Evolutionary conservation across 106 monocot species (phyloP), one percentile per base, ranked within the genome.

Genomic region (Chionographis japonica): DNA sequence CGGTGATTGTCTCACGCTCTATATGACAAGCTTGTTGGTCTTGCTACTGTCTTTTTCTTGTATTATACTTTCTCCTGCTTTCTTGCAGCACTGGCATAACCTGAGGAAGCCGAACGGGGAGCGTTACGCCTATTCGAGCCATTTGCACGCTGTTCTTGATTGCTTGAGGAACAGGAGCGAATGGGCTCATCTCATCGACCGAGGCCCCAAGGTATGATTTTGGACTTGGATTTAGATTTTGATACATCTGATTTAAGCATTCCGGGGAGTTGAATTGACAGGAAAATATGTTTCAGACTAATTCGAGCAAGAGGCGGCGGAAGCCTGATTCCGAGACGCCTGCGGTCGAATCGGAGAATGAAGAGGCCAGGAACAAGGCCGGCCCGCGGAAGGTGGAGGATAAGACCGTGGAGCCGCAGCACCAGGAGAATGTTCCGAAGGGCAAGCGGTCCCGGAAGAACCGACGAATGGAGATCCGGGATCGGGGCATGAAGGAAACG

Each of bases 111-210:
- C 86, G 20, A 92, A 89, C 72, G 92, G 86, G 12, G 88, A 89
- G 49, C 74, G 82, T 8, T 87, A 83, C 81, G 83, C 88, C 40
- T 91, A 97, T 83, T 75, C 89, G 12, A 97, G 82, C 71, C 89
- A 86, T 66, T 74, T 76, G 16, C 85, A 87, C 55, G 97, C 89
- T 10, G 86, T 97, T 71, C 80, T 87, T 40, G 97, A 97, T 56
- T 89, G 84, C 60, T 63, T 92, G 72, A 86, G 87, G 61, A 92
- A 87, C 56, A 80, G 85, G 64, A 87, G 62, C 66, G 84, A 97
- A 66, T 97, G 92, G 92, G 86, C 92, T 71, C 86, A 89, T 87
- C 86, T 97, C 41, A 78, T 97, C 63, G 89, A 77, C 49, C 80
- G 76, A 19, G 85, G 74, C 14, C 72, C 92, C 2, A 92, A 92